Evolutionary conservation across 139 green algal species (phyloP), one percentile per base, ranked within the genome.

Genomic region (Coccomyxa sp.): DNA sequence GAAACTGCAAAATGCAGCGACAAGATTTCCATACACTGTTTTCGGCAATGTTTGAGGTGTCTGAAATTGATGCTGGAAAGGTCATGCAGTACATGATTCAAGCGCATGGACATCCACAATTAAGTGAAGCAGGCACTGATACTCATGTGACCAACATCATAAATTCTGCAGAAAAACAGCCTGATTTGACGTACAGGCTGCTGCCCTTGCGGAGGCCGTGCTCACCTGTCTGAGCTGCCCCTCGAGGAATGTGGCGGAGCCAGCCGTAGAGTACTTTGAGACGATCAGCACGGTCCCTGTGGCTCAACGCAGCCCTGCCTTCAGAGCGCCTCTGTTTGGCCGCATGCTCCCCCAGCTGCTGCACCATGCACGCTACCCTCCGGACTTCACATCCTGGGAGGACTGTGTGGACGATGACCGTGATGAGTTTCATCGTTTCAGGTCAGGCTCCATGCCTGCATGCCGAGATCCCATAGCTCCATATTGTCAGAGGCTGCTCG

Each of bases 371-470:
- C 59, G 74, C 27, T 85, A 59, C 30, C 82, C 82, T 58, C 25
- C 79, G 21, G 77, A 66, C 32, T 85, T 85, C 32, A 82, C 63
- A 4, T 59, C 32, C 23, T 85, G 82, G 82, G 23, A 78, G 21
- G 82, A 82, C 25, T 82, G 76, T 23, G 59, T 85, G 7, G 63
- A 81, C 13, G 78, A 82, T 77, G 82, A 85, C 66, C 76, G 82
- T 21, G 82, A 85, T 15, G 77, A 31, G 16, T 85, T 85, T 38
- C 31, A 45, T 13, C 32, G 82, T 15, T 85, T 85, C 76, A 82
- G 82, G 82, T 83, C 13, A 31, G 58, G 25, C n/a, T 32, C 13
- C 51, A 67, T 16, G 30, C 16, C 77, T 71, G 63, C 63, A 28
- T 71, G 63, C 18, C 63, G 9, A n/a, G n/a, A n/a, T n/a, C n/a